A percentile compares a stretch with the other conserved stretches of the same genome.
phyloP scores from a whole-genome alignment of 805 yeast genomes.

The Scheffersomyces spartinae region DNA sequence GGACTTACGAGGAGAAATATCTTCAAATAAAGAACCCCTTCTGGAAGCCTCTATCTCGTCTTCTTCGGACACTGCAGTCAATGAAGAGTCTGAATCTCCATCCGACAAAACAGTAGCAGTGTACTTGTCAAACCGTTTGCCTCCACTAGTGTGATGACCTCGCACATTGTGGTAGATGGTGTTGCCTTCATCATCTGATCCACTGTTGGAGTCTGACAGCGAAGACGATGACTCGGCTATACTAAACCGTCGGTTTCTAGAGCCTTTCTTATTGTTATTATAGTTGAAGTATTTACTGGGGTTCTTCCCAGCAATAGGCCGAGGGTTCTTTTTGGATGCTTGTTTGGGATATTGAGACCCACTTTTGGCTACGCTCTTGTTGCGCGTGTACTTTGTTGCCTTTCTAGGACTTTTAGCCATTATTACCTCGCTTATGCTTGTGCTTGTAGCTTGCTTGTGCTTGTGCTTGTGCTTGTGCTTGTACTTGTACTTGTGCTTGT shows the following conservation, averaged over 20 bases:
- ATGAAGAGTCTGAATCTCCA: constrained; percentile 27
- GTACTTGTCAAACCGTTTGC: too few species aligned
- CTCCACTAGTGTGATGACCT: too few species aligned
- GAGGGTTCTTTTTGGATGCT: too few species aligned
- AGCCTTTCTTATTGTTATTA: constrained; percentile 4
- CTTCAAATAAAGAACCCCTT: constrained; percentile 4
- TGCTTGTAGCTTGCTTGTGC: too few species aligned
- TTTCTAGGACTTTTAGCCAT: constrained; percentile 26
- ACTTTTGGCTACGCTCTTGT: constrained; percentile 5
- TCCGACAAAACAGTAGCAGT: too few species aligned
- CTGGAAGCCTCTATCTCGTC: constrained; percentile 7
- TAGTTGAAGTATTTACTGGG: constrained; percentile 10
- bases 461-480: too few species aligned
- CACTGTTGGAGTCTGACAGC: constrained; percentile 11
- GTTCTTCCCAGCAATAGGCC: constrained; percentile 23
- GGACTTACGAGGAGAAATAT: too few species aligned
- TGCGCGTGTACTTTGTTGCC: constrained; percentile 4
- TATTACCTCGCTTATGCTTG: too few species aligned
- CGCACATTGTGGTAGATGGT: not conserved
- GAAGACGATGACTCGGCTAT: constrained; percentile 22
- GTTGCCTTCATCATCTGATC: not conserved
- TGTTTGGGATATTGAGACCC: constrained; percentile 6
- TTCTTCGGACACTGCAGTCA: constrained; percentile 26
- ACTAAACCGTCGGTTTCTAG: constrained; percentile 19
- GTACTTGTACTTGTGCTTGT: too few species aligned